Evolutionary conservation across 129 eudicot genomes (phyloP), one percentile per base, ranked within the genome.

Genomic region (carrot (Daucus carota)): DNA sequence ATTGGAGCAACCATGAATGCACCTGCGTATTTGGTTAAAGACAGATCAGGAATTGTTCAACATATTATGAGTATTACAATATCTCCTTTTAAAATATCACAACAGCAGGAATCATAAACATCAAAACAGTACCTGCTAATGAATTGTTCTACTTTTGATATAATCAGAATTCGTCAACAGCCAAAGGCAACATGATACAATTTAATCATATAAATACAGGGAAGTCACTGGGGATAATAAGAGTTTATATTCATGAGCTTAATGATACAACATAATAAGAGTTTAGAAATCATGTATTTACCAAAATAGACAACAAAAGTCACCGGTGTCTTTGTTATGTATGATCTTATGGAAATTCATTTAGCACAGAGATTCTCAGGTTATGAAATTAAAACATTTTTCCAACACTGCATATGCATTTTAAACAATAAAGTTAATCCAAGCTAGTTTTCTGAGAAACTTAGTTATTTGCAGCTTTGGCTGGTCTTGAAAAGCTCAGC

Each of bases 1-100:
- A 90, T 82, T 36, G 98, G 98, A 45, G 97, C 92, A 78, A 93
- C 86, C 95, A 93, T 87, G 70, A 89, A 72, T 34, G 92, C 97
- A 76, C 98, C 98, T 93, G 87, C 76, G 78, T 48, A 85, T 84
- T 70, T 70, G 69, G 73, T 45, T 65, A 70, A 43, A 68, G 33
- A 60, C 65, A 68, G 29, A 42, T 76, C 68, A 84, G 74, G 8
- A 76, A 36, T 28, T 29, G 16, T 36, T 24, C 29, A 68, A n/a
- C 59, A 36, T 50, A 41, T 42, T 42, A 71, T 6, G 17, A 71
- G 75, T 44, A 71, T 11, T 70, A 1, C 69, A 29, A 4, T 14
- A 29, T 4, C 12, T 5, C 32, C 15, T 57, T 24, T 57, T 9
- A 4, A 1, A 31, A 4, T 0, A 29, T 29, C 12, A 29, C 14